These are phyloP conservation scores for Trichophyton equinum DNA, from an alignment of 2,329 filamentous ascomycete species.

Conservation along the genomic window DNA sequence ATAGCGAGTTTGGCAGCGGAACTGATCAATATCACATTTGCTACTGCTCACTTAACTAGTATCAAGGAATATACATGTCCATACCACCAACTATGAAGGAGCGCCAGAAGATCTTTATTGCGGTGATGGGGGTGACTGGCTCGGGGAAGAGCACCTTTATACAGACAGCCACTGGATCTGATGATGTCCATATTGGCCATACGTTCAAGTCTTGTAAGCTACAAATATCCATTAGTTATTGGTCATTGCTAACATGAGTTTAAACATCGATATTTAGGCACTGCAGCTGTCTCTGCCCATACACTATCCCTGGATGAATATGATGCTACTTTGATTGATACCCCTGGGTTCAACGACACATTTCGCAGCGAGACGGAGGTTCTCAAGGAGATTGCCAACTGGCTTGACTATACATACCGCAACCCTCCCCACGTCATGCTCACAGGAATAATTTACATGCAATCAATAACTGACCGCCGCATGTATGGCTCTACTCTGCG, in stretches of 20 bases:
- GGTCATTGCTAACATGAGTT: not conserved
- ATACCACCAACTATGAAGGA: conserved; percentile 2
- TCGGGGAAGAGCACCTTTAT: conserved; percentile 32
- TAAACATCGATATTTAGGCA: not conserved
- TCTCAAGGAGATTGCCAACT: conserved; percentile 4
- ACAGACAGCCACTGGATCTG: conserved; percentile 6
- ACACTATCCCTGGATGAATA: conserved; percentile 1
- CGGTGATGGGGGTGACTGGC: conserved; percentile 33
- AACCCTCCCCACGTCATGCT: conserved; percentile 5
- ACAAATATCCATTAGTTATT: not conserved
- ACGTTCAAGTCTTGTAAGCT: conserved; percentile 7
- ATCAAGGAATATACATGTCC: not conserved
- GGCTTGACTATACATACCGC: conserved; percentile 7
- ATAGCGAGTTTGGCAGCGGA: not conserved
- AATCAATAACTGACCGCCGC: conserved; percentile 5
- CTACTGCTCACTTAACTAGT: not conserved
- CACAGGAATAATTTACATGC: conserved; percentile 7
- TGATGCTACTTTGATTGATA: conserved; percentile 12
- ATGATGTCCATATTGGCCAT: conserved; percentile 7
- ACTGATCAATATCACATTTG: not conserved
- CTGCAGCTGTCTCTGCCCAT: not conserved
- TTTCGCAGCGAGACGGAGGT: conserved; percentile 5
- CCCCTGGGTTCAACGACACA: conserved; percentile 13
- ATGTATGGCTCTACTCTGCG: conserved; percentile 7
- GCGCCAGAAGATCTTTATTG: conserved; percentile 18